These are phyloP conservation scores for Globisporangium perplexum DNA, from an alignment of 352 stramenopile genomes.

Conservation along the genomic window DNA sequence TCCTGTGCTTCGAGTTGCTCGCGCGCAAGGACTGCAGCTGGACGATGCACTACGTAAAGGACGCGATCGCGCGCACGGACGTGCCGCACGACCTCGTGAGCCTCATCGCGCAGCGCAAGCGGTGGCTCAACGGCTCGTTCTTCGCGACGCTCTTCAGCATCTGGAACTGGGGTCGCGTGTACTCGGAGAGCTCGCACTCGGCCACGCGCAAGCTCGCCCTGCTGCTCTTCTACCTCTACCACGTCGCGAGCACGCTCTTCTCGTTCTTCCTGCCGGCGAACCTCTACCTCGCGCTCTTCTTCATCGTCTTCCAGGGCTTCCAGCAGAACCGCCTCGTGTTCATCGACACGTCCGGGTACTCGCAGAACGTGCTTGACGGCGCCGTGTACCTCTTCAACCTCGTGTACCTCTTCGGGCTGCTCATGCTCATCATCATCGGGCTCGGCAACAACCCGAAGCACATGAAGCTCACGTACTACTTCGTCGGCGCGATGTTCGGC, in stretches of 20 bases:
- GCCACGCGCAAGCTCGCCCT: constrained; percentile 61
- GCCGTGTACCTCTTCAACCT: constrained; percentile 80
- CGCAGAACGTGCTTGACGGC: constrained; percentile 44
- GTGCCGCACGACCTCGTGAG: constrained; percentile 78
- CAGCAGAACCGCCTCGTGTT: constrained; percentile 80
- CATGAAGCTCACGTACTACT: constrained; percentile 85
- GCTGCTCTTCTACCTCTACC: constrained; percentile 74
- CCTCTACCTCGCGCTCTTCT: constrained; percentile 80
- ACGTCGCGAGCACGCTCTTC: constrained; percentile 66
- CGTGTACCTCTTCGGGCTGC: constrained; percentile 66
- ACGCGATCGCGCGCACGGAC: constrained; percentile 78
- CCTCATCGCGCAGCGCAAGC: constrained; percentile 79
- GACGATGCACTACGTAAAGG: constrained; percentile 87
- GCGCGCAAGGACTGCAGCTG: constrained; percentile 77
- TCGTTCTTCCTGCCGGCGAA: constrained; percentile 74
- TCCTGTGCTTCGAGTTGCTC: constrained; percentile 83
- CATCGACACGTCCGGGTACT: constrained; percentile 70
- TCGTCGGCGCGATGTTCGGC: constrained; percentile 61
- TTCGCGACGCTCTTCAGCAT: constrained; percentile 87
- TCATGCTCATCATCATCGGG: constrained; percentile 84
- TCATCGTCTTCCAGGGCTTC: constrained; percentile 88
- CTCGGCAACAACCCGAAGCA: constrained; percentile 86
- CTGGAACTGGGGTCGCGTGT: constrained; percentile 80
- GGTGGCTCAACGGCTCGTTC: constrained; percentile 85
- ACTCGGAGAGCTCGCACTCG: constrained; percentile 78